Base-by-base conservation (phyloP, 805 yeast genomes). In the Suhomyces faveliae region DNA sequence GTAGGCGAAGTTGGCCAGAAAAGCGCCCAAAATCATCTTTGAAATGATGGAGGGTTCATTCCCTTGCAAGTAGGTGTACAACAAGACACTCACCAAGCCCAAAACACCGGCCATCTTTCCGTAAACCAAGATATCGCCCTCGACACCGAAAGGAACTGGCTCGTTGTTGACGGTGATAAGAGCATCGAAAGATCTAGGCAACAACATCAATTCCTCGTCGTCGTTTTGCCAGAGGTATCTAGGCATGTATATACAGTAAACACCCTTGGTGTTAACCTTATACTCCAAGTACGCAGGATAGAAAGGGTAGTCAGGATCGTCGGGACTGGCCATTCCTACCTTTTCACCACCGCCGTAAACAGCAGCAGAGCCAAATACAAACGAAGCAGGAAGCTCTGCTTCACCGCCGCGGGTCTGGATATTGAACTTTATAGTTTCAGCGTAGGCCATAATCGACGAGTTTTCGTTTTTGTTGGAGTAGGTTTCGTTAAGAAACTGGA, bases 231-330 rank as follows among this genome's bases (percentile, higher is more conserved):
- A 13, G 35, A 39, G 15, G 41, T 46, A 49, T 10, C 48, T 37
- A 9, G 55, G 55, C 27, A 49, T 15, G 42, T 51, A 51, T 40
- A 51, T 40, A 44, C 55, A 51, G 49, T 51, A 51, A 19, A 42
- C 47, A 11, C 55, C 52, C 2, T 44, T 42, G 10, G 15, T 12
- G 2, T 39, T 21, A 27, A 51, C 43, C 13, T 38, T 27, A 45
- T 47, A 47, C n/a, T 35, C 24, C 27, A 42, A 17, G 12, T 17
- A 6, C 1, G 20, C 13, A 1, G 33, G 27, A 5, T 33, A 39
- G 15, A 40, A 27, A 13, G 27, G 29, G 12, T 21, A n/a, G 35
- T 38, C 43, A 13, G 42, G 46, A 10, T 25, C 50, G 5, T 47
- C 46, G 6, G 40, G 20, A 17, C n/a, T 10, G 21, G 37, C 37